phyloP scores from a whole-genome alignment of 2,329 filamentous ascomycete species.

The Dactylellina drechsleri region DNA sequence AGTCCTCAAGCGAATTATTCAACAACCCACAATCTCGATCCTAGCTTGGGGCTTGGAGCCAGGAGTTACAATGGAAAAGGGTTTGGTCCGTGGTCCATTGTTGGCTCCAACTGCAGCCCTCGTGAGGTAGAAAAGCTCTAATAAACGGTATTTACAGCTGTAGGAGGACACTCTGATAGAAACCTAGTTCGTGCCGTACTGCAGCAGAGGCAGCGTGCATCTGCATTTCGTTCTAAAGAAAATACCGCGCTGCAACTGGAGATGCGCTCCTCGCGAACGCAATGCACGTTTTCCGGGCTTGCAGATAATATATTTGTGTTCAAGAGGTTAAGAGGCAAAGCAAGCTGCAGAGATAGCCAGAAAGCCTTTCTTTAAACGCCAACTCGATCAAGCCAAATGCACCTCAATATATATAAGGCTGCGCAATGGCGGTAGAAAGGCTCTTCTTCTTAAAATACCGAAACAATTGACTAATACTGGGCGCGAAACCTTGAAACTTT shows the following conservation, averaged over 20 bases:
- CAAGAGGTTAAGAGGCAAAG: slow-evolving; percentile 33
- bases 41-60: slow-evolving; percentile 12
- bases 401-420: slow-evolving; percentile 55
- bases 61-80: too few relatives aligned
- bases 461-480: slow-evolving; percentile 7
- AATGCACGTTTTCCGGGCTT: slow-evolving; percentile 44
- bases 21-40: slow-evolving; percentile 49
- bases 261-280: slow-evolving; percentile 33
- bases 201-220: slow-evolving; percentile 45
- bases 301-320: slow-evolving; percentile 28
- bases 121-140: slow-evolving; percentile 13
- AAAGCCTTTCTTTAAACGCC: slow-evolving; percentile 19
- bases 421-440: slow-evolving; percentile 32
- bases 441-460: slow-evolving; percentile 24
- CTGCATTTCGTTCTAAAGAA: slow-evolving; percentile 17
- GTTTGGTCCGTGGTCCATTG: background rate
- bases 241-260: slow-evolving; percentile 47
- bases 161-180: slow-evolving; percentile 31
- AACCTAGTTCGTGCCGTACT: slow-evolving; percentile 43
- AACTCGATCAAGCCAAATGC: slow-evolving; percentile 25
- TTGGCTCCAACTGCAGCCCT: slow-evolving; percentile 25
- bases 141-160: background rate
- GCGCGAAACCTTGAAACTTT: slow-evolving; percentile 6
- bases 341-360: slow-evolving; percentile 23
- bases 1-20: slow-evolving; percentile 46